phyloP scores from a whole-genome alignment of 441 rosid genomes.

The Melastoma candidum region DNA sequence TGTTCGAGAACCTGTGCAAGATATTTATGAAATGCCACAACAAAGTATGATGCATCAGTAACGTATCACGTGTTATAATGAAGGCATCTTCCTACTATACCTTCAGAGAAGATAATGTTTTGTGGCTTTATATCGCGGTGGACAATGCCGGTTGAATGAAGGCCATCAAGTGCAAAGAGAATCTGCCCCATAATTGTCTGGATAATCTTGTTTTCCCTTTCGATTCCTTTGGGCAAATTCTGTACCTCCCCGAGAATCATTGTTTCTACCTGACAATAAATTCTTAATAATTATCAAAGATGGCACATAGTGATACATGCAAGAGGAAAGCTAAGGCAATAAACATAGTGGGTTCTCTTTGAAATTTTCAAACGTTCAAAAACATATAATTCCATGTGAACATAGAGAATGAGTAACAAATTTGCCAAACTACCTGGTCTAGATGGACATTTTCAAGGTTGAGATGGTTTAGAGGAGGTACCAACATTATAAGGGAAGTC shows the following conservation, averaged over 20 bases:
- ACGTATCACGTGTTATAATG: conserved; percentile 1
- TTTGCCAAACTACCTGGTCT: too few relatives aligned
- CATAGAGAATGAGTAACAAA: too few relatives aligned
- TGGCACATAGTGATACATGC: background rate
- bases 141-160: conserved; percentile 92
- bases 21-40: conserved; percentile 12
- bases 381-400: too few relatives aligned
- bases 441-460: background rate
- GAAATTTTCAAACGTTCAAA: too few relatives aligned
- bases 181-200: conserved; percentile 81
- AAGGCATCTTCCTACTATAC: conserved; percentile 23
- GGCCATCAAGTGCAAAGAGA: conserved; percentile 89
- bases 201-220: conserved; percentile 75
- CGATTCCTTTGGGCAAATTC: conserved; percentile 68
- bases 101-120: conserved; percentile 89
- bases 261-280: conserved; percentile 60
- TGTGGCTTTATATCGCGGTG: conserved; percentile 94
- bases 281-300: conserved; percentile 5
- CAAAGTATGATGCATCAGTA: conserved; percentile 3
- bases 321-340: too few relatives aligned
- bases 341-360: too few relatives aligned
- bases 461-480: conserved; percentile 19
- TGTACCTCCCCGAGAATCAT: conserved; percentile 72
- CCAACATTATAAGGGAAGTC: conserved; percentile 90
- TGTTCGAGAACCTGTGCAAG: conserved; percentile 58